Conservation (phyloP, 2,329 filamentous ascomycete species). For the Claviceps paspali region DNA sequence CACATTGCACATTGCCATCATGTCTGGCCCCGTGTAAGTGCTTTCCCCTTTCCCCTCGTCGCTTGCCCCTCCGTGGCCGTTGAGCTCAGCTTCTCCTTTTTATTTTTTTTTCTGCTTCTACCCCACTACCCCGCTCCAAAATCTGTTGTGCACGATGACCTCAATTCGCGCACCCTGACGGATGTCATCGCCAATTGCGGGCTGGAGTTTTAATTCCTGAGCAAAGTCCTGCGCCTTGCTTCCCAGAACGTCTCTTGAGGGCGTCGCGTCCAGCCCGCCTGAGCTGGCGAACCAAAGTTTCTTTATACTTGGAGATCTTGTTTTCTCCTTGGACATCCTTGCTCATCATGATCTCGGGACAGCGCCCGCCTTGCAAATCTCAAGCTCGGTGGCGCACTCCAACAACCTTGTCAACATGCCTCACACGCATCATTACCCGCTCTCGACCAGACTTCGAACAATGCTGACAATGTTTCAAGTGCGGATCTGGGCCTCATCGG, state of each 20-base stretch:
- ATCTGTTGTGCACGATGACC: slow-evolving; percentile 12
- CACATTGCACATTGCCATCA: slow-evolving; percentile 21
- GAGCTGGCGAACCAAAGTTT: not conserved
- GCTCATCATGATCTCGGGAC: slow-evolving; percentile 24
- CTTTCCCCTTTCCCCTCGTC: slow-evolving; percentile 4
- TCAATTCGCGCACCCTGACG: slow-evolving; percentile 20
- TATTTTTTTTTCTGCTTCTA: slow-evolving; percentile 14
- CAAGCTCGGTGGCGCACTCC: slow-evolving; percentile 51
- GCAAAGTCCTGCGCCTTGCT: not conserved
- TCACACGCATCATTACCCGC: slow-evolving; percentile 14
- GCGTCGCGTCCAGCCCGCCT: not conserved
- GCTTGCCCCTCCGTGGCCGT: not conserved
- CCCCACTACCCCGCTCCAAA: slow-evolving; percentile 26
- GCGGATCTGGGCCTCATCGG: slow-evolving; percentile 86
- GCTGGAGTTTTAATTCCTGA: slow-evolving; percentile 5
- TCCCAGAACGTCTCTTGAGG: not conserved
- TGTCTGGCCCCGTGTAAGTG: slow-evolving; percentile 57
- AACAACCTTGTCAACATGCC: slow-evolving; percentile 26
- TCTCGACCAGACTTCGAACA: slow-evolving; percentile 17
- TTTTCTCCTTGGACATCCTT: slow-evolving; percentile 11
- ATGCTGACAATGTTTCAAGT: slow-evolving; percentile 48
- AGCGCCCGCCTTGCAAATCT: slow-evolving; percentile 64
- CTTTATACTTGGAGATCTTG: not conserved
- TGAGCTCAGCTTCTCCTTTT: not conserved
- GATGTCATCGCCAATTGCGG: slow-evolving; percentile 11